Conservation (phyloP, 2,329 filamentous ascomycete species). For the Neonectria coccinea region DNA sequence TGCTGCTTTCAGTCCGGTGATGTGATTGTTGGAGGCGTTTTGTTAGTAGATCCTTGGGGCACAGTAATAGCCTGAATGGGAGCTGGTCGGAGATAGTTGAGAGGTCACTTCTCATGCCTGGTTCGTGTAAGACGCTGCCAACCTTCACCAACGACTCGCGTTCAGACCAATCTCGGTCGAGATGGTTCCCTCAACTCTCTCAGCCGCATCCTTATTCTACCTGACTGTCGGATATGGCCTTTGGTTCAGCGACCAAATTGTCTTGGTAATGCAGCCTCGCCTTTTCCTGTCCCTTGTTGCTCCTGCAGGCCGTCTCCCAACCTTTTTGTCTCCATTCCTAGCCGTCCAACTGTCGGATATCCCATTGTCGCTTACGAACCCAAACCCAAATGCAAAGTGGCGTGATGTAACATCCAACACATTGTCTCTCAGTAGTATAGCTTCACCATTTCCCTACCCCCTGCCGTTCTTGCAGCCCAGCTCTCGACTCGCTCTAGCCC, state of each 20-base stretch:
- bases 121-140: background rate
- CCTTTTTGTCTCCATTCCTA: background rate
- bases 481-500: conserved; percentile 23
- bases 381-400: background rate
- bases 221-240: no score
- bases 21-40: background rate
- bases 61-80: background rate
- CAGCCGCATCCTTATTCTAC: no score
- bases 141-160: background rate
- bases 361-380: background rate
- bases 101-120: background rate
- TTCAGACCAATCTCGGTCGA: background rate
- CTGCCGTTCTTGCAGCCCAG: conserved; percentile 17
- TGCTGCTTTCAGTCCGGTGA: background rate
- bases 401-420: background rate
- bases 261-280: background rate
- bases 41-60: background rate
- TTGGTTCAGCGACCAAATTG: background rate
- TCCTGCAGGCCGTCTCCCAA: no score
- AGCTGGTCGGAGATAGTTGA: background rate
- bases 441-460: background rate
- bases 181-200: no score
- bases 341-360: background rate
- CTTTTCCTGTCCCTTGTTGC: background rate
- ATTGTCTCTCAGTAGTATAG: background rate